Evolutionary conservation across 75 land plant species (phyloP).

Genomic region (Cupressus sempervirens): DNA sequence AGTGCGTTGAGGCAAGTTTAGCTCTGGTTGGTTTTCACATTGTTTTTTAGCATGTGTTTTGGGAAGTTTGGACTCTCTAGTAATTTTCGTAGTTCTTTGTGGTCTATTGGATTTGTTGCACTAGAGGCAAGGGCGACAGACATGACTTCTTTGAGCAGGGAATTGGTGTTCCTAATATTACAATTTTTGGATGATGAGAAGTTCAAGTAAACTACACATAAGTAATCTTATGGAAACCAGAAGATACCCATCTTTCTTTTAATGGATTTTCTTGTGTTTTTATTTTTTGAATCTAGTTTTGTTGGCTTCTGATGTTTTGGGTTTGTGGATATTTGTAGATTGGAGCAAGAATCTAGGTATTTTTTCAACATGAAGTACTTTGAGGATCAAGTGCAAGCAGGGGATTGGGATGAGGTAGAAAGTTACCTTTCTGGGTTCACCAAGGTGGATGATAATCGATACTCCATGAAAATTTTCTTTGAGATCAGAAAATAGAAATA

Average conservation of each 20-base stretch:
- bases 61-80: too few species aligned
- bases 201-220: slow-evolving; percentile 79
- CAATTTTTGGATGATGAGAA: slow-evolving; percentile 90
- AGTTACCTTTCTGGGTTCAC: slow-evolving; percentile 83
- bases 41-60: too few species aligned
- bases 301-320: slow-evolving; percentile 4
- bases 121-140: not conserved
- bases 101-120: not conserved
- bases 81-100: not conserved
- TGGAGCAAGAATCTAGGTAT: slow-evolving; percentile 91
- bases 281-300: not conserved
- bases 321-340: slow-evolving; percentile 26
- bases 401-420: slow-evolving; percentile 96
- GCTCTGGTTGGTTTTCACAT: too few species aligned
- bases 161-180: slow-evolving; percentile 78
- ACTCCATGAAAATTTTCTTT: slow-evolving; percentile 97
- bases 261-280: not conserved
- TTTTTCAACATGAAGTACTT: slow-evolving; percentile 93
- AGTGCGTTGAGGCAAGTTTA: too few species aligned
- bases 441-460: slow-evolving; percentile 91
- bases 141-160: slow-evolving; percentile 82
- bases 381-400: slow-evolving; percentile 74
- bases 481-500: slow-evolving; percentile 95
- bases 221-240: slow-evolving; percentile 23
- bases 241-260: not conserved